A percentile compares a stretch with the other conserved stretches of the same genome.
phyloP scores from a whole-genome alignment of 2,329 filamentous ascomycete genomes.

The Botrytis cinerea region DNA sequence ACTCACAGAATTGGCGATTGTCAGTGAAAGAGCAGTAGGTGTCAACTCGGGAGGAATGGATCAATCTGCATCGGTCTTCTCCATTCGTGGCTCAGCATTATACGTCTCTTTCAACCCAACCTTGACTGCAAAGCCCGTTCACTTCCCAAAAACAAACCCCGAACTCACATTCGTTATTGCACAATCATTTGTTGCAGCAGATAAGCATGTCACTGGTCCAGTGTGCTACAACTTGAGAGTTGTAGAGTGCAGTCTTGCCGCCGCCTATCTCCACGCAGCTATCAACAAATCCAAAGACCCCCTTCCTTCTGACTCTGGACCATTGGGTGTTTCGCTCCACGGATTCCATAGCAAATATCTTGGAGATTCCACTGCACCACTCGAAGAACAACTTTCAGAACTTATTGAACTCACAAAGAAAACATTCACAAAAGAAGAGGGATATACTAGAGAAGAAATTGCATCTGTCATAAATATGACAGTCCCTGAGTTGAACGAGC shows the following conservation, averaged over 20 bases:
- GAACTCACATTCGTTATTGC: conserved; percentile 91
- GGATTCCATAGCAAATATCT: conserved; percentile 88
- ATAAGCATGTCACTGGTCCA: conserved; percentile 92
- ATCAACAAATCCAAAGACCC: conserved; percentile 57
- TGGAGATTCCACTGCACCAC: conserved; percentile 43
- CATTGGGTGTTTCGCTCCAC: conserved; percentile 78
- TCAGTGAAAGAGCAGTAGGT: conserved; percentile 89
- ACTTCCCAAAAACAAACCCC: conserved; percentile 77
- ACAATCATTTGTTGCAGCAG: conserved; percentile 89
- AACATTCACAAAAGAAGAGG: conserved; percentile 74
- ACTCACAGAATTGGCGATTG: conserved; percentile 87
- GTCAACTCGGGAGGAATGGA: conserved; percentile 99
- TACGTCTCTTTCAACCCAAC: conserved; percentile 86
- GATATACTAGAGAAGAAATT: conserved; percentile 87
- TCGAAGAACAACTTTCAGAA: conserved; percentile 68
- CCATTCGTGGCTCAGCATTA: conserved; percentile 78
- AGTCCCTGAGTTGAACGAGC: conserved; percentile 69
- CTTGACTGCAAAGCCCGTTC: conserved; percentile 74
- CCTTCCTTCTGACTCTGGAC: conserved; percentile 76
- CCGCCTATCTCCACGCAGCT: conserved; percentile 63
- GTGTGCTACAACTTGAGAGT: conserved; percentile 97
- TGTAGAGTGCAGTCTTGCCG: conserved; percentile 90
- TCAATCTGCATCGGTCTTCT: conserved; percentile 94
- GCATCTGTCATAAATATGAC: conserved; percentile 69
- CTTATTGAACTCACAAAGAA: conserved; percentile 69